Evolutionary conservation across 2,329 filamentous ascomycete genomes (phyloP), one percentile per base, ranked within the genome.

Genomic region (Cordyceps pruinosa): DNA sequence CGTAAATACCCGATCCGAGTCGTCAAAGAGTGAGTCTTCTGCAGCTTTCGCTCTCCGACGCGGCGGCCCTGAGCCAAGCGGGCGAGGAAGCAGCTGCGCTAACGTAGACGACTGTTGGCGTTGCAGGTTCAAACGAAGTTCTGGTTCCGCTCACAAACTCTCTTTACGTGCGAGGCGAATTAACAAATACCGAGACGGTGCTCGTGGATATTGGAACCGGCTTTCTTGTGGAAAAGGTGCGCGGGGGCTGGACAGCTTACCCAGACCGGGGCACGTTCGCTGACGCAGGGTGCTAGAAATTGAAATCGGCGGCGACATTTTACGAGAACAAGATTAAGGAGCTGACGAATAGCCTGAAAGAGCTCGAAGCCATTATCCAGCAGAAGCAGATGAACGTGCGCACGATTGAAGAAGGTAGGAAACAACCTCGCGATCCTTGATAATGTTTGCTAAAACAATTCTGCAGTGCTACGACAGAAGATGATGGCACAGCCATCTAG

Each of bases 131-230:
- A 50, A 78, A 83, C 71, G 78, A 73, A 8, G 87, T 97, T 48
- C 82, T 99, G 21, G 90, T 99, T n/a, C 94, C 95, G 0, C 75
- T 99, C 61, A 99, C 94, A 13, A 94, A 89, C 66, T 97, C 92
- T 1, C 81, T 99, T 30, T 99, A 99, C 73, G 93, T 99, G 17
- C 88, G 88, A 26, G 95, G 93, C 32, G 86, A 82, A 39, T 78
- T 97, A 41, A 81, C 88, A 46, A 83, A 87, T 70, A 80, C 86
- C 2, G 82, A 89, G 58, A 86, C 85, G 60, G 90, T 96, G 7
- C 79, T 97, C 58, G 90, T 97, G 41, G 93, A 97, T 71, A 85
- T 97, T 21, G 93, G 93, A 21, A 97, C 93, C 1, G 93, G 93
- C 0, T 97, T 95, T 70, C 92, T 91, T 68, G 86, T 97, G 54